phyloP scores from a whole-genome alignment of 768 basidiomycete species.

The Paxillus ammoniavirescens region DNA sequence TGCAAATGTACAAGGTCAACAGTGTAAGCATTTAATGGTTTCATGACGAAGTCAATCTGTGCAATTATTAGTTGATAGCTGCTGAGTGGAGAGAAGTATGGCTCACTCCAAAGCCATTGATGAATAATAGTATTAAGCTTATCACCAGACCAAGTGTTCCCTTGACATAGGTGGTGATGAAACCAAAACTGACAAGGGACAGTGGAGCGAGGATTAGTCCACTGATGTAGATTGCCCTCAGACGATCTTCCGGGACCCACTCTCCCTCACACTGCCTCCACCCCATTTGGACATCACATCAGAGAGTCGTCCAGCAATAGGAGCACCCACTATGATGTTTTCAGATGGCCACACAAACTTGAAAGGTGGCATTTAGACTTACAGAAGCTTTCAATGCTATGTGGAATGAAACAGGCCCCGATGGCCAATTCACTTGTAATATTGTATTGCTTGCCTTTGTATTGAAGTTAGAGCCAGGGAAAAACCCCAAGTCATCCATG shows the following conservation, averaged over 20 bases:
- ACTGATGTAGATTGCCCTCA: constrained; percentile 46
- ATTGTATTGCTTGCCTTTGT: constrained; percentile 52
- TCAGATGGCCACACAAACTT: neutral
- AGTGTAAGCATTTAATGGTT: constrained; percentile 50
- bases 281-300: constrained; percentile 49
- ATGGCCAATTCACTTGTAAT: constrained; percentile 57
- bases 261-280: constrained; percentile 45
- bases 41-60: constrained; percentile 52
- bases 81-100: neutral
- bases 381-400: constrained; percentile 61
- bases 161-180: constrained; percentile 45
- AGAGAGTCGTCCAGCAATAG: constrained; percentile 53
- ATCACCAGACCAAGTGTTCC: constrained; percentile 45
- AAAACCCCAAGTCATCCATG: neutral
- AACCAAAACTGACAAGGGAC: constrained; percentile 44
- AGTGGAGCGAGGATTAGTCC: constrained; percentile 47
- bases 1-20: constrained; percentile 55
- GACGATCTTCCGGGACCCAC: constrained; percentile 64
- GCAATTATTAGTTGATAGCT: neutral
- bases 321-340: constrained; percentile 49
- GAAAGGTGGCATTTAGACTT: constrained; percentile 18
- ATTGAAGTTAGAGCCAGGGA: neutral
- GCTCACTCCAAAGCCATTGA: constrained; percentile 58
- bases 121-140: constrained; percentile 50
- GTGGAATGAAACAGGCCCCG: constrained; percentile 58